These are phyloP conservation scores for Pascua sp. DNA, from an alignment of 1,284 basidiomycete species.

Conservation along the genomic window DNA sequence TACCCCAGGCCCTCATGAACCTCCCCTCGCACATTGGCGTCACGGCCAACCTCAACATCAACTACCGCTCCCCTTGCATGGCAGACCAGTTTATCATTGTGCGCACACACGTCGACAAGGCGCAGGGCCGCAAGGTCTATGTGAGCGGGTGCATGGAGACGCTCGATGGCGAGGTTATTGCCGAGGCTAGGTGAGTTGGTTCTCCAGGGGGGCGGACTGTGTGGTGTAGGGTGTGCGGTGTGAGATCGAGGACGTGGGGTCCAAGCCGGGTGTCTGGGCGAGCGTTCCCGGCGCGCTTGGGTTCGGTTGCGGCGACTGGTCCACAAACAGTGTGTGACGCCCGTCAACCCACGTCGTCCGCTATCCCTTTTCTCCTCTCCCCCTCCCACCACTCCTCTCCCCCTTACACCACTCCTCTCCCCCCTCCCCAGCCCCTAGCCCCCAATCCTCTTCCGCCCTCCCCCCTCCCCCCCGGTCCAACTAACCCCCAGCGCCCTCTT, in stretches of 20 bases:
- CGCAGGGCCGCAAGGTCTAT: slow-evolving; percentile 69
- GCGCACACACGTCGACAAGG: slow-evolving; percentile 59
- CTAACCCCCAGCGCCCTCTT: slow-evolving; percentile 57
- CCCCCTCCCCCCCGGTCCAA: not conserved
- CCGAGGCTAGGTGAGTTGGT: slow-evolving; percentile 71
- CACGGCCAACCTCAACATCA: slow-evolving; percentile 73
- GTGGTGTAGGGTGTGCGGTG: too few species aligned
- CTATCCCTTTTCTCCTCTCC: too few species aligned
- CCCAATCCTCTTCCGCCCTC: not conserved
- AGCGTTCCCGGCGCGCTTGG: too few species aligned
- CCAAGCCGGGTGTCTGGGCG: too few species aligned
- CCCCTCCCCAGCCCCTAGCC: not conserved
- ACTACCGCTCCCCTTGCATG: slow-evolving; percentile 73
- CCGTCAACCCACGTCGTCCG: too few species aligned
- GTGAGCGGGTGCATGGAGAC: slow-evolving; percentile 73
- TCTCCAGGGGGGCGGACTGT: not conserved
- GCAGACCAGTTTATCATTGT: slow-evolving; percentile 66
- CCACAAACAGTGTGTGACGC: too few species aligned
- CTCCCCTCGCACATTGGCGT: slow-evolving; percentile 88
- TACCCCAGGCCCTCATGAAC: slow-evolving; percentile 67
- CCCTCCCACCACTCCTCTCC: too few species aligned
- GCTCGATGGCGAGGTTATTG: slow-evolving; percentile 70
- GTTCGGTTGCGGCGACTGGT: too few species aligned
- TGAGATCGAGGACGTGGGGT: too few species aligned
- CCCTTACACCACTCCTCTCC: not conserved